Base-by-base conservation (phyloP, 2,329 filamentous ascomycete species). In the Seiridium cupressi region DNA sequence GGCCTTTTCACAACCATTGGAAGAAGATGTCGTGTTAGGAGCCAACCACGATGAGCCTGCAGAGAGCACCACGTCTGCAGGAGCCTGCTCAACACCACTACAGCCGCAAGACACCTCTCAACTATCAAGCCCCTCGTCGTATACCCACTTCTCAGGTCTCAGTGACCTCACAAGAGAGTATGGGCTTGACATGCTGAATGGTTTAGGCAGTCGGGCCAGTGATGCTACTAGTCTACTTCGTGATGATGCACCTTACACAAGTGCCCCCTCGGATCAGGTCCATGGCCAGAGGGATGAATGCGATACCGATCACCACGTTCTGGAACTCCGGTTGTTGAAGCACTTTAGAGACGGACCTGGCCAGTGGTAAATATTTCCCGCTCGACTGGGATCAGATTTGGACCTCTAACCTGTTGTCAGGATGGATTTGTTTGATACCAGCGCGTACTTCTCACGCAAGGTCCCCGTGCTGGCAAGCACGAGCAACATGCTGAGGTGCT, bases 371-470 rank as follows among this genome's bases (percentile, higher is more conserved):
- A 26, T 49, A 18, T 13, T 46, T 13, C 3, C 6, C 26, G 13
- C 44, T 6, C 13, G 13, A 8, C 10, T 6, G 18, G 13, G 6
- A 3, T 5, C 18, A 31, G 11, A 32, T 18, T 5, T 11, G n/a
- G 11, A 8, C 18, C 26, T 11, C 47, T 32, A 10, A 49, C 26
- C 11, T 10, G 18, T 13, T 6, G 5, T 31, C 18, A 49, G 47
- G 47, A 83, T 83, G 81, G 81, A 83, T 64, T 70, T 83, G 3
- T 83, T 81, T 65, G 81, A 84, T 63, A 72, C 82, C 40, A 83
- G 81, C 5, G 82, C 79, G 46, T 87, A 87, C 68, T 89, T 88
- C 61, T 79, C 82, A 3, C 84, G 82, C 32, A 79, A 85, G 57
- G 82, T 88, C 26, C 85, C 85, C 1, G 78, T 87, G 3, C 82